Conservation (phyloP, 2,329 filamentous ascomycete genomes). For the Colletotrichum paranaense region DNA sequence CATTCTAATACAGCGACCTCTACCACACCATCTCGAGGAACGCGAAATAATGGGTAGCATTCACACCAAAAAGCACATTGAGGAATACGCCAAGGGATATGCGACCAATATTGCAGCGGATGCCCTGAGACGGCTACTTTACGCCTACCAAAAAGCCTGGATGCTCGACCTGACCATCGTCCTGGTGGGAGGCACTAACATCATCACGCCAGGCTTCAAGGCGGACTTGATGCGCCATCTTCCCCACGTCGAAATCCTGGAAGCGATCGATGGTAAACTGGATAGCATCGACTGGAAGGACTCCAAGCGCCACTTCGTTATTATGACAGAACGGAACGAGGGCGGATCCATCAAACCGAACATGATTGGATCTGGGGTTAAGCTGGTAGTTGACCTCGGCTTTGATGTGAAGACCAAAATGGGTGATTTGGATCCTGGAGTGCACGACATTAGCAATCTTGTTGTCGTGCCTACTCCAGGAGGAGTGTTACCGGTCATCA, state of each 20-base stretch:
- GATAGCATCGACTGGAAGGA: background rate
- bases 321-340: background rate
- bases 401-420: background rate
- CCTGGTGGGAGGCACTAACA: background rate
- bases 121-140: background rate
- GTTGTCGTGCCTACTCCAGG: background rate
- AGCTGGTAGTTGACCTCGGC: background rate
- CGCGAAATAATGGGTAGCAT: background rate
- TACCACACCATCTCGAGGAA: background rate
- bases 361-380: background rate
- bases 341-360: background rate
- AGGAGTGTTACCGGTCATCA: background rate
- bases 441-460: background rate
- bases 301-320: background rate
- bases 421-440: background rate
- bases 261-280: background rate
- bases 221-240: background rate
- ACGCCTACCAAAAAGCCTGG: background rate
- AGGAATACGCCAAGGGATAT: background rate
- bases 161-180: background rate
- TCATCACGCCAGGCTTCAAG: background rate
- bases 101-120: constrained; percentile 10
- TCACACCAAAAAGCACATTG: background rate
- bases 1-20: constrained; percentile 8
- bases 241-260: background rate